These are phyloP conservation scores for Ogataea glucozyma DNA, from an alignment of 805 yeast genomes.

Conservation along the genomic window DNA sequence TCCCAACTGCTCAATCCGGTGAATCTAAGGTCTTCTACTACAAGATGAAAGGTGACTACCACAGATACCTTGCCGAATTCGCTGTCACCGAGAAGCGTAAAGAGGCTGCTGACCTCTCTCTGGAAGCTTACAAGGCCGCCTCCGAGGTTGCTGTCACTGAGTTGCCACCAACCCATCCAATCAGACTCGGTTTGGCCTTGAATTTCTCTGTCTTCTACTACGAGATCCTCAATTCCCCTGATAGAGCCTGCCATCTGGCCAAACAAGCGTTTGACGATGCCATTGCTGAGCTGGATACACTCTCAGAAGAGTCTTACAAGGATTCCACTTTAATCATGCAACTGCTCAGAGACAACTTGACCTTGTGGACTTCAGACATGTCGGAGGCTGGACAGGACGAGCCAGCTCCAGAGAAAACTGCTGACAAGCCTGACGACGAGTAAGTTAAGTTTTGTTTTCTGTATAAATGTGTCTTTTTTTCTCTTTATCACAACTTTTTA, in stretches of 20 bases:
- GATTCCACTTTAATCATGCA: constrained; percentile 99
- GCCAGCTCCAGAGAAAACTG: constrained; percentile 39
- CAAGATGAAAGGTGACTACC: constrained; percentile 99
- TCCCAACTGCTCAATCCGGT: constrained; percentile 92
- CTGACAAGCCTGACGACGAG: constrained; percentile 34
- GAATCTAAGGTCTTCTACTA: constrained; percentile 98
- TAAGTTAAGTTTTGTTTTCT: constrained; percentile 24
- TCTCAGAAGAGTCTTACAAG: constrained; percentile 97
- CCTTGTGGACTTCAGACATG: constrained; percentile 96
- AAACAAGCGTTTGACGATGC: constrained; percentile 99
- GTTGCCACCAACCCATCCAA: constrained; percentile 98
- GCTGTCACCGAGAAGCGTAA: constrained; percentile 89
- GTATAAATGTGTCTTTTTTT: constrained; percentile 24
- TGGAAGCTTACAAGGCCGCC: constrained; percentile 93
- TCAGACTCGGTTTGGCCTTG: constrained; percentile 95
- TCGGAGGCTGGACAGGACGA: constrained; percentile 75
- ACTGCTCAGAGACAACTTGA: constrained; percentile 95
- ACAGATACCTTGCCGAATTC: constrained; percentile 98
- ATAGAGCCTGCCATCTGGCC: constrained; percentile 98
- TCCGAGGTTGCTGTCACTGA: constrained; percentile 96
- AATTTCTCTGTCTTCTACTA: constrained; percentile 98
- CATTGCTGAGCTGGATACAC: constrained; percentile 95
- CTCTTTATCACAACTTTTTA: constrained; percentile 14
- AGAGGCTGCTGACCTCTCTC: constrained; percentile 87
- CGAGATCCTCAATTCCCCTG: constrained; percentile 97